Conservation (phyloP, 2,329 filamentous ascomycete species). For the Corynespora cassiicola region DNA sequence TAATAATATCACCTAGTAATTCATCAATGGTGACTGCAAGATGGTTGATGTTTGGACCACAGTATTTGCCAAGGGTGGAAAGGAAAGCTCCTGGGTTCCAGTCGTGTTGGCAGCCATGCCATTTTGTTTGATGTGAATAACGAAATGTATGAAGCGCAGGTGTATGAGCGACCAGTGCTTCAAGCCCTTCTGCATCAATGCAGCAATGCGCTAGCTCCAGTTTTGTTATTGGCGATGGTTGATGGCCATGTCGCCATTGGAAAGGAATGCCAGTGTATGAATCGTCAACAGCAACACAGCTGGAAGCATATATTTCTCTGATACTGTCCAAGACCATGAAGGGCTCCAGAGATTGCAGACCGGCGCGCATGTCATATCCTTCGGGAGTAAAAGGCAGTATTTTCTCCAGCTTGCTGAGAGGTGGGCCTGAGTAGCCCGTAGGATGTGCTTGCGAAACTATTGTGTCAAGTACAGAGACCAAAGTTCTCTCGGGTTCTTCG, state of each 20-base stretch:
- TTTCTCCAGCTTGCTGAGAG: constrained; percentile 31
- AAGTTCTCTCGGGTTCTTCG: constrained; percentile 20
- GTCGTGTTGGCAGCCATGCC: constrained; percentile 36
- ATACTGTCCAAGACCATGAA: constrained; percentile 33
- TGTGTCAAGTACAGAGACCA: constrained; percentile 23
- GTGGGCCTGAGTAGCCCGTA: constrained; percentile 5
- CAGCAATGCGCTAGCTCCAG: constrained; percentile 40
- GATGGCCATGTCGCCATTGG: too few species aligned
- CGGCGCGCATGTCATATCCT: constrained; percentile 35
- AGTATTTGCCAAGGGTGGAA: constrained; percentile 29
- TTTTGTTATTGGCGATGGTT: constrained; percentile 29
- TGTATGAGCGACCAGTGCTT: constrained; percentile 28
- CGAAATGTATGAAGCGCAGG: constrained; percentile 33
- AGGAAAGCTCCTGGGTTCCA: constrained; percentile 43
- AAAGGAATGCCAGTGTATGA: constrained; percentile 36
- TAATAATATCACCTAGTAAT: constrained; percentile 35
- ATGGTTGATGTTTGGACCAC: constrained; percentile 28
- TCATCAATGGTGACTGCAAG: constrained; percentile 42
- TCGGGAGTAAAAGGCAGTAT: constrained; percentile 37
- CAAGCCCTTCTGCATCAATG: constrained; percentile 36
- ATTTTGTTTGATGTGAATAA: constrained; percentile 44
- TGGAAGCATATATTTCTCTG: constrained; percentile 37
- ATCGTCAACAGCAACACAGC: constrained; percentile 39
- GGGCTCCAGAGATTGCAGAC: constrained; percentile 34
- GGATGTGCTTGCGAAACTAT: constrained; percentile 9